Evolutionary conservation across 345 rosid species (phyloP).

Genomic region (Rhizophora mangle): DNA sequence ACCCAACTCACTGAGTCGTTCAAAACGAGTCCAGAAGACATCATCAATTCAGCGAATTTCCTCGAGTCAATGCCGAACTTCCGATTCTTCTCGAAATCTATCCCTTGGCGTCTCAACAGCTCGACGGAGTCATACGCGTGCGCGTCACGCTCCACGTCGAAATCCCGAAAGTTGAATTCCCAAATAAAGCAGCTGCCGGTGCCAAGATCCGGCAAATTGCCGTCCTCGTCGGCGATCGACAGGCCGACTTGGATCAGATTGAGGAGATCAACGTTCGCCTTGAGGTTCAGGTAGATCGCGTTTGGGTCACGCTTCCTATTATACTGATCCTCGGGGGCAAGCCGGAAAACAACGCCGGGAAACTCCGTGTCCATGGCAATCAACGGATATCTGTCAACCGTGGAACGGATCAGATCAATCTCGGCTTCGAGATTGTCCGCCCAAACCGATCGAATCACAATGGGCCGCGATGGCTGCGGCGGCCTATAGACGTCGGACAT

Average conservation of each 20-base stretch:
- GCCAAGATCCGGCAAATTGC: slow-evolving; percentile 64
- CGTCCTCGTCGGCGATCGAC: slow-evolving; percentile 49
- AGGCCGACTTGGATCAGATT: slow-evolving; percentile 83
- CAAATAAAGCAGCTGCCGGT: slow-evolving; percentile 45
- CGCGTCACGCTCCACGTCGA: slow-evolving; percentile 56
- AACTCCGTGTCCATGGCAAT: slow-evolving; percentile 91
- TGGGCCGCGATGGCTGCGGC: slow-evolving; percentile 1
- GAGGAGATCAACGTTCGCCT: slow-evolving; percentile 75
- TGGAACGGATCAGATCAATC: slow-evolving; percentile 50
- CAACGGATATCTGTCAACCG: slow-evolving; percentile 55
- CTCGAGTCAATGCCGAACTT: slow-evolving; percentile 54
- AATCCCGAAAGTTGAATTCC: slow-evolving; percentile 83
- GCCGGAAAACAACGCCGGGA: slow-evolving; percentile 60
- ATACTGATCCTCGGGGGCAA: slow-evolving; percentile 21
- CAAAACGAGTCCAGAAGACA: slow-evolving; percentile 81
- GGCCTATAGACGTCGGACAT: slow-evolving; percentile 10
- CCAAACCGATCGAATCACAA: slow-evolving; percentile 78
- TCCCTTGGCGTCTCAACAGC: slow-evolving; percentile 69
- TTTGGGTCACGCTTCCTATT: slow-evolving; percentile 34
- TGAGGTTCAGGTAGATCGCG: slow-evolving; percentile 63
- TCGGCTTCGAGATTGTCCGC: slow-evolving; percentile 62
- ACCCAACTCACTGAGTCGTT: slow-evolving; percentile 83
- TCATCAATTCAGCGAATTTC: slow-evolving; percentile 68
- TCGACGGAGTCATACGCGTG: slow-evolving; percentile 86
- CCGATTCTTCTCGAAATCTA: slow-evolving; percentile 62